These are phyloP conservation scores for Hypoxylon perforatum DNA, from an alignment of 495 filamentous ascomycete species.

Conservation along the genomic window DNA sequence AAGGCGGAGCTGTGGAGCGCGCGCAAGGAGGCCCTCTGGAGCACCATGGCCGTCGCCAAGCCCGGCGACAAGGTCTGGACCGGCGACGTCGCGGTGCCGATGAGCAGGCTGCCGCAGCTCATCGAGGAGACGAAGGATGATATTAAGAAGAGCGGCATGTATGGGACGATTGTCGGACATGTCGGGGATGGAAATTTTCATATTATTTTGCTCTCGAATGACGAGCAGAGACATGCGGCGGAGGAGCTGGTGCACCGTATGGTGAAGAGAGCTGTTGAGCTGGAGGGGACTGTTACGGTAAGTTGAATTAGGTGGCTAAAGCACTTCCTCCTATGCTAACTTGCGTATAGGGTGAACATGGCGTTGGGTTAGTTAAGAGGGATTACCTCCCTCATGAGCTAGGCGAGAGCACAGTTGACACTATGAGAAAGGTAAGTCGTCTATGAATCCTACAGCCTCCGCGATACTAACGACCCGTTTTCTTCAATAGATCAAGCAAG, in stretches of 20 bases:
- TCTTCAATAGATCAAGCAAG: slow-evolving; percentile 66
- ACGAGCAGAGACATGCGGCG: slow-evolving; percentile 69
- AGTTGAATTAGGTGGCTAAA: slow-evolving; percentile 3
- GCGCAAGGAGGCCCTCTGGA: slow-evolving; percentile 87
- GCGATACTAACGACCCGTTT: slow-evolving; percentile 13
- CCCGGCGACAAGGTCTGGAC: slow-evolving; percentile 80
- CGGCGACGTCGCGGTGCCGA: slow-evolving; percentile 84
- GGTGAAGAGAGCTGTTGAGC: slow-evolving; percentile 84
- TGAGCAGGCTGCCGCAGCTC: slow-evolving; percentile 75
- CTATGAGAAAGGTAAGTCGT: slow-evolving; percentile 76
- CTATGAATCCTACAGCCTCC: neutral
- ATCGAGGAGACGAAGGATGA: slow-evolving; percentile 84
- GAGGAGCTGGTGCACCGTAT: slow-evolving; percentile 82
- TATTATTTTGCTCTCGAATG: slow-evolving; percentile 78
- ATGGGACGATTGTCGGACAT: slow-evolving; percentile 81
- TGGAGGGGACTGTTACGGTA: slow-evolving; percentile 83
- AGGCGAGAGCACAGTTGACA: slow-evolving; percentile 76
- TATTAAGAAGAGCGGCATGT: slow-evolving; percentile 71
- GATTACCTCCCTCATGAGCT: slow-evolving; percentile 83
- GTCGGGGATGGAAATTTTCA: slow-evolving; percentile 90
- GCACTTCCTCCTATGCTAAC: slow-evolving; percentile 3
- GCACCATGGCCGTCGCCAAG: slow-evolving; percentile 67
- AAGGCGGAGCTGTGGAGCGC: slow-evolving; percentile 86
- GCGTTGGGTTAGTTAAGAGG: slow-evolving; percentile 82
- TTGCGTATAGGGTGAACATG: slow-evolving; percentile 72